These are phyloP conservation scores for Protea cynaroides DNA, from an alignment of 164 flowering plant genomes.

Conservation along the genomic window DNA sequence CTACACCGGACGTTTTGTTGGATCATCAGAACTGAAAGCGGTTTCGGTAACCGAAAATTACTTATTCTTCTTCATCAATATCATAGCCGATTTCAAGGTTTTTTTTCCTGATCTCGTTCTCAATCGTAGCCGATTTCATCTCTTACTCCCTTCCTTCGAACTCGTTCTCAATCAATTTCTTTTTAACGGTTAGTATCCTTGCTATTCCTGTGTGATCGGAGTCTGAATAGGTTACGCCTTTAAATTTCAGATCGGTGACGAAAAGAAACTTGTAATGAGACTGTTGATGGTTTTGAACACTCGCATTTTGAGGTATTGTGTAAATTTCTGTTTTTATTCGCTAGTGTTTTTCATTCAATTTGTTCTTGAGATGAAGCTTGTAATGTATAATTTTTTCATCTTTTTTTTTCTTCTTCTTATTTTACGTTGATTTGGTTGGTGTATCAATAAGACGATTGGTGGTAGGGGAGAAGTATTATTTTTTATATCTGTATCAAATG, in stretches of 20 bases:
- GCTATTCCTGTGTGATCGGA: neutral
- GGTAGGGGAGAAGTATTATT: neutral
- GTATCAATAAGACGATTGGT: neutral
- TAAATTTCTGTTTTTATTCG: neutral
- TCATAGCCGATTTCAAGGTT: neutral
- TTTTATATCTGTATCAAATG: neutral
- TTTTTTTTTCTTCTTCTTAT: neutral
- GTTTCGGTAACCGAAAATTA: slow-evolving; percentile 2
- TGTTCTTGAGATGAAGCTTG: neutral
- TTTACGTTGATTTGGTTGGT: neutral
- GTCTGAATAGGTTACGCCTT: neutral
- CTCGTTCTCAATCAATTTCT: neutral
- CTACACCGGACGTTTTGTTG: neutral
- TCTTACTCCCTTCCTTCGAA: neutral
- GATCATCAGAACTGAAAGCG: neutral
- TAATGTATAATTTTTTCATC: neutral
- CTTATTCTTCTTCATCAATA: neutral
- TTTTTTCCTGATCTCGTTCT: neutral
- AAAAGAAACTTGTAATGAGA: neutral
- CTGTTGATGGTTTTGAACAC: neutral
- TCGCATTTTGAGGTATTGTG: slow-evolving; percentile 1
- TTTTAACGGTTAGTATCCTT: neutral
- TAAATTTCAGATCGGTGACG: neutral
- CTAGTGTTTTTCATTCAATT: neutral
- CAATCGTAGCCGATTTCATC: neutral